These are phyloP conservation scores for Teratosphaeria epicoccoides DNA, from an alignment of 2,329 filamentous ascomycete genomes.

Conservation along the genomic window DNA sequence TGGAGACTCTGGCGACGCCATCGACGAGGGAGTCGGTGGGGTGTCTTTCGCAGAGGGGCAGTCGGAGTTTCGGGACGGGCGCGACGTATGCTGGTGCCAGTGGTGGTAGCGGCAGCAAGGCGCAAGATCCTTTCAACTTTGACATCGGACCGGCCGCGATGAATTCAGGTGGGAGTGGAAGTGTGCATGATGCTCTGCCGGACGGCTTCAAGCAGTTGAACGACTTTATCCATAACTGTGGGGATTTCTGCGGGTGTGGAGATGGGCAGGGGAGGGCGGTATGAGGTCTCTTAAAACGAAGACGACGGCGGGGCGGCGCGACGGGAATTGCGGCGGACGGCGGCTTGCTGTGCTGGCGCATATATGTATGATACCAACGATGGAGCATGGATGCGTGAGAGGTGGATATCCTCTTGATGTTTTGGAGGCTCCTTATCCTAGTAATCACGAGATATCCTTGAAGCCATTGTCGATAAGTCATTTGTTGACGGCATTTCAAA, in stretches of 20 bases:
- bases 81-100: neutral
- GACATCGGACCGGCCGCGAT: neutral
- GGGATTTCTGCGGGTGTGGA: conserved; percentile 1
- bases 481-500: too few relatives aligned
- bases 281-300: too few relatives aligned
- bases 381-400: too few relatives aligned
- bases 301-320: too few relatives aligned
- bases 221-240: conserved; percentile 4
- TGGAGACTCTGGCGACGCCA: neutral
- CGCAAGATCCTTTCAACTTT: neutral
- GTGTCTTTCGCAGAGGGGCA: neutral
- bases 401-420: too few relatives aligned
- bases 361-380: too few relatives aligned
- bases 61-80: neutral
- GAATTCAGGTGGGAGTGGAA: neutral
- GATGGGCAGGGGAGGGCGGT: neutral
- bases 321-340: too few relatives aligned
- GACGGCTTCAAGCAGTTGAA: conserved; percentile 12
- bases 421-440: too few relatives aligned
- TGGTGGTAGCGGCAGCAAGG: neutral
- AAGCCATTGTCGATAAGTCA: too few relatives aligned
- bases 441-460: too few relatives aligned
- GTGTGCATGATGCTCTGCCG: neutral
- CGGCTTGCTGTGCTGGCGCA: too few relatives aligned
- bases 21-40: neutral